These are phyloP conservation scores for Fusarium metavorans DNA, from an alignment of 2,329 filamentous ascomycete species.

Conservation along the genomic window DNA sequence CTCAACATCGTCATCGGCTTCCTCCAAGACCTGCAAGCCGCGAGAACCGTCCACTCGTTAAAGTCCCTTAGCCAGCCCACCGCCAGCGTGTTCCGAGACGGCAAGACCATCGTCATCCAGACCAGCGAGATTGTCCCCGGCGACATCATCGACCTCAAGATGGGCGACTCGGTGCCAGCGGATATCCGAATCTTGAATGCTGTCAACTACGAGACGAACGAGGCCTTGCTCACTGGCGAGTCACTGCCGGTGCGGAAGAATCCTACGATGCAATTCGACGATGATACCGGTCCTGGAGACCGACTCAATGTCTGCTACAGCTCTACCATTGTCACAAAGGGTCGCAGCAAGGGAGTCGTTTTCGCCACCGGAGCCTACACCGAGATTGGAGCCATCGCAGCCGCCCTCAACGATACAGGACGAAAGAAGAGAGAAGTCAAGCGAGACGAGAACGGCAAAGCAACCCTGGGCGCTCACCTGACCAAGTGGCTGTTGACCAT, in stretches of 20 bases:
- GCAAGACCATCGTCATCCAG: constrained; percentile 23
- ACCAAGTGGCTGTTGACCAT: constrained; percentile 51
- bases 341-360: constrained; percentile 69
- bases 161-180: constrained; percentile 71
- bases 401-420: constrained; percentile 53
- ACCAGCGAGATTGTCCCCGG: constrained; percentile 54
- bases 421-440: constrained; percentile 49
- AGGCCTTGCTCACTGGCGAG: constrained; percentile 33
- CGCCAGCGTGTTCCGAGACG: constrained; percentile 34
- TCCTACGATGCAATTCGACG: constrained; percentile 54
- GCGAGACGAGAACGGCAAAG: constrained; percentile 58
- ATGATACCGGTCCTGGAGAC: constrained; percentile 62
- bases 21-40: constrained; percentile 58
- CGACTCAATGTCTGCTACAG: constrained; percentile 73
- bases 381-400: constrained; percentile 72
- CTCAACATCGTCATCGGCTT: constrained; percentile 68
- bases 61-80: constrained; percentile 51
- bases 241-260: constrained; percentile 70
- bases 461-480: constrained; percentile 45
- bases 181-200: constrained; percentile 58
- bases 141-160: constrained; percentile 66
- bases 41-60: constrained; percentile 61
- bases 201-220: constrained; percentile 32
- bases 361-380: constrained; percentile 73
- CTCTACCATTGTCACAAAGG: constrained; percentile 71